Base-by-base conservation (phyloP, 805 yeast genomes). In the Dipodascopsis uninucleata region DNA sequence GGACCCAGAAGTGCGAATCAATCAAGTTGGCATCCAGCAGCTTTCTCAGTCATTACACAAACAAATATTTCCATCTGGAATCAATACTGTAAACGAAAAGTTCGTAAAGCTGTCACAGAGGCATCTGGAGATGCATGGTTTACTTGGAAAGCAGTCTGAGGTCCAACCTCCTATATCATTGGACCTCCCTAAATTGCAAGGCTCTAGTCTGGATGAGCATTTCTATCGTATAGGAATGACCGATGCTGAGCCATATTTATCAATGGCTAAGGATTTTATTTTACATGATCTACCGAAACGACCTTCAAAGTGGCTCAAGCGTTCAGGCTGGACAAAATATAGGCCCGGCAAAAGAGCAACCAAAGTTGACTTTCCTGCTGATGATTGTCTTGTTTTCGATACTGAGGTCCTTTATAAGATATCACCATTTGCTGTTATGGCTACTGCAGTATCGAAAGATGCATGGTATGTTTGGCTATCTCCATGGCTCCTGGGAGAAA, bases 381-480 rank as follows among this genome's bases (percentile, higher is more conserved):
- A 85, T 45, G 72, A 79, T 32, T 78, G 76, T 2, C 59, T 93
- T 9, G 88, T 84, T 0, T 90, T 90, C 62, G 99, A 93, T 64
- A 89, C 86, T 8, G 99, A 93, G 62, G 85, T 82, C 0, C 61
- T 89, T 58, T 89, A 87, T 65, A 81, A 85, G 54, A 64, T 78
- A 1, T 77, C 93, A 0, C 75, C 74, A 3, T 89, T 78, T 60
- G 81, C 97, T 0, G 77, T 84, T 0, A 61, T 93, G 64, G 96
- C 96, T 1, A 76, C 85, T 0, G 95, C 96, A 8, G 80, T 74
- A 1, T 79, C 96, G 0, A 61, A 71, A 0, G 69, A 73, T 7
- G 95, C 96, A 0, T 88, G 97, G 95, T 93, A 89, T 60, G 79
- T 81, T 0, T 93, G 99, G 99, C 80, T 87, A 6, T 87, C 96